These are phyloP conservation scores for Pyrrhoderma noxium DNA, from an alignment of 1,284 basidiomycete species.

Conservation along the genomic window DNA sequence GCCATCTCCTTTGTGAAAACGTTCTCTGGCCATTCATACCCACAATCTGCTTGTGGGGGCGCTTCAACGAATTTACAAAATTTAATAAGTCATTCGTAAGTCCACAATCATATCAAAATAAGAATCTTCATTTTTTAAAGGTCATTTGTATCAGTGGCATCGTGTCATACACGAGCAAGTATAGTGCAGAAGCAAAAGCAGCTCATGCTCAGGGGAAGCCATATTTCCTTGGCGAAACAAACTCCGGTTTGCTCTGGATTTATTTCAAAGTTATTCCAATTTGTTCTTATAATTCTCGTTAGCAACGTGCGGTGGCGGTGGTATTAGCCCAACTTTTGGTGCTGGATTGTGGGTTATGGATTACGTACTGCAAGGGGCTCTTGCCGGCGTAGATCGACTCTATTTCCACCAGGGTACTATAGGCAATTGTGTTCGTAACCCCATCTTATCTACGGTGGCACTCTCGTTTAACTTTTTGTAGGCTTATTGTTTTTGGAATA, in stretches of 20 bases:
- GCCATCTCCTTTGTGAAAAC: slow-evolving; percentile 31
- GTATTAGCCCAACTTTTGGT: slow-evolving; percentile 38
- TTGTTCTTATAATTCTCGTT: neutral
- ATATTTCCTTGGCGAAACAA: slow-evolving; percentile 39
- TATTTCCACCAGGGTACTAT: slow-evolving; percentile 43
- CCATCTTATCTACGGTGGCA: neutral
- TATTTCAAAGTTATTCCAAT: slow-evolving; percentile 29
- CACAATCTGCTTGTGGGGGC: slow-evolving; percentile 38
- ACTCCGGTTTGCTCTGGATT: slow-evolving; percentile 35
- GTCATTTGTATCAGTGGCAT: slow-evolving; percentile 26
- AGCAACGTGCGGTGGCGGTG: slow-evolving; percentile 40
- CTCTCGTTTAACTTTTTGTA: slow-evolving; percentile 16
- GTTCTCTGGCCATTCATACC: slow-evolving; percentile 37
- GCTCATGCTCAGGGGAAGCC: slow-evolving; percentile 31
- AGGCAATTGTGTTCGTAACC: slow-evolving; percentile 31
- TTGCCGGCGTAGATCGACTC: slow-evolving; percentile 34
- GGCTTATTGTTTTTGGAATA: slow-evolving; percentile 38
- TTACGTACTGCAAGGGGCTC: slow-evolving; percentile 36
- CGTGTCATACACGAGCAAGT: slow-evolving; percentile 32
- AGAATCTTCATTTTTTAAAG: neutral
- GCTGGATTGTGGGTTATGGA: slow-evolving; percentile 40
- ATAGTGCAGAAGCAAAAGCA: slow-evolving; percentile 31
- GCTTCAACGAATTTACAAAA: slow-evolving; percentile 33
- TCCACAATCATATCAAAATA: neutral
- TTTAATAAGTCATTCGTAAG: slow-evolving; percentile 38